phyloP scores from a whole-genome alignment of 257 asterid genomes.

The Linaria vulgaris region DNA sequence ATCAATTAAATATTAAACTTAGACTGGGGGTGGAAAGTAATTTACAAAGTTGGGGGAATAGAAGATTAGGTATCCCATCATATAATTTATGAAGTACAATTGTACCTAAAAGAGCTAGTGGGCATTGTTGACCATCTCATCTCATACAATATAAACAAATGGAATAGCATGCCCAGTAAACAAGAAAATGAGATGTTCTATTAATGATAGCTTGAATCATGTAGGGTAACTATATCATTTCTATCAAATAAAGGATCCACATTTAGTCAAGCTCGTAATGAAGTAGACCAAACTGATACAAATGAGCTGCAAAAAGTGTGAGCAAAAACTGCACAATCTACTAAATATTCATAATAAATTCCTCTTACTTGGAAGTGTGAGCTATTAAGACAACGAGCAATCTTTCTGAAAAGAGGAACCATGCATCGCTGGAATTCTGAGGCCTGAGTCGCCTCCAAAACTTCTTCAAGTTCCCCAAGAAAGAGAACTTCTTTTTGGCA shows the following conservation, averaged over 20 bases:
- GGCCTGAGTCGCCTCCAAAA: conserved; percentile 24
- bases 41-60: no score
- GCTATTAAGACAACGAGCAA: conserved; percentile 26
- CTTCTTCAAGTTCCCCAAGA: conserved; percentile 28
- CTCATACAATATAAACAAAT: background rate
- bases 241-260: background rate
- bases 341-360: background rate
- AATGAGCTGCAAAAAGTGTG: background rate
- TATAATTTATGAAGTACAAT: no score
- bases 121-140: background rate
- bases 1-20: no score
- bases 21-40: no score
- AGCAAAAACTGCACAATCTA: background rate
- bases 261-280: conserved; percentile 3
- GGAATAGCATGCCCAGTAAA: background rate
- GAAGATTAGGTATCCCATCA: no score
- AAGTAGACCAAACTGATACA: background rate
- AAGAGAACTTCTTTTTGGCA: conserved; percentile 33
- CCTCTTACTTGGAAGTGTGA: conserved; percentile 27
- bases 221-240: background rate
- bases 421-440: conserved; percentile 25
- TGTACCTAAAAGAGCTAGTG: background rate
- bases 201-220: background rate
- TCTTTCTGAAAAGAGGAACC: conserved; percentile 24
- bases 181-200: background rate